Conservation (phyloP, 2,329 filamentous ascomycete species). For the Coniochaeta prunicola region DNA sequence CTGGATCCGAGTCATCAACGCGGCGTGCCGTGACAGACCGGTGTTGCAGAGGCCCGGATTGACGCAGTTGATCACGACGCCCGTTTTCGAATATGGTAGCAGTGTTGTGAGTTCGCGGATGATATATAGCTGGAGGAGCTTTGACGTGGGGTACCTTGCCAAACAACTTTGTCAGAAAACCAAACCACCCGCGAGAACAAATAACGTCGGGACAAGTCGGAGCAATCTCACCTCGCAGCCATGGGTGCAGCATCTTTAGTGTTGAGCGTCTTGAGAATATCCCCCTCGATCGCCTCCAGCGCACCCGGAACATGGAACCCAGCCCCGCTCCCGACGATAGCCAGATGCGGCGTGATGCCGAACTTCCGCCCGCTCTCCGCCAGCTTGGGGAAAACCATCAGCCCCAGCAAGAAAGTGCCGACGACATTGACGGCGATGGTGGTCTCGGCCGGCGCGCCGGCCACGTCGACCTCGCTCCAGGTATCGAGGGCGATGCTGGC, state of each 20-base stretch:
- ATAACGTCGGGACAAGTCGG: background rate
- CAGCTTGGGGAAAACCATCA: background rate
- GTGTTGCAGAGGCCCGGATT: background rate
- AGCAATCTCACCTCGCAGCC: background rate
- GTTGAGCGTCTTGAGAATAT: background rate
- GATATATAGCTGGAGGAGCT: background rate
- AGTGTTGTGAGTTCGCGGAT: background rate
- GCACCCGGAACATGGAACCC: background rate
- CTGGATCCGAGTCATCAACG: background rate
- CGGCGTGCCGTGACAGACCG: background rate
- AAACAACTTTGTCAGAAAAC: background rate
- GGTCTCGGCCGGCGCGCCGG: no score
- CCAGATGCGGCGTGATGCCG: background rate
- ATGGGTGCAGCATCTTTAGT: background rate
- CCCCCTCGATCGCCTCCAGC: background rate
- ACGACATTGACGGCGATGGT: background rate
- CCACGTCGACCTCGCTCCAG: background rate
- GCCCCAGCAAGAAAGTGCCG: background rate
- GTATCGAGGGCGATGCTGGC: background rate
- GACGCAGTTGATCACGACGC: background rate
- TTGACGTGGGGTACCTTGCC: background rate
- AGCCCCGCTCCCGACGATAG: background rate
- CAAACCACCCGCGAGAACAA: no score
- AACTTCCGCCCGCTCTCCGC: background rate
- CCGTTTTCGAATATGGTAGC: background rate